phyloP scores from a whole-genome alignment of 164 flowering plant genomes.

The Litsea cubeba region DNA sequence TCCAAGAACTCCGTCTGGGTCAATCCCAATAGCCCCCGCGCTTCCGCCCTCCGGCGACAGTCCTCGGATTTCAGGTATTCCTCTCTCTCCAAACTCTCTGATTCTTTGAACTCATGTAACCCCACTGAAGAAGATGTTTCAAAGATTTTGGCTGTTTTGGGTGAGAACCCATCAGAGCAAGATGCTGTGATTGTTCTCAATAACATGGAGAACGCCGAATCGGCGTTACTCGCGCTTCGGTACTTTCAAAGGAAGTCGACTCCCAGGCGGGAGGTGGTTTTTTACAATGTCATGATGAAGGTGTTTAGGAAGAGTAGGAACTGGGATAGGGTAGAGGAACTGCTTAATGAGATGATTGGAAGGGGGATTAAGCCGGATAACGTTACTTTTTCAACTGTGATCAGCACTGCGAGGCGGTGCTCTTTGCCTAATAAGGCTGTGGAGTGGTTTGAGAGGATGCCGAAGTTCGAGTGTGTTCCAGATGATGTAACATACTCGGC shows the following conservation, averaged over 20 bases:
- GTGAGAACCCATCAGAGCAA: constrained; percentile 42
- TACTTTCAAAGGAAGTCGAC: constrained; percentile 38
- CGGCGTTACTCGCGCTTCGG: constrained; percentile 44
- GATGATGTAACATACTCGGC: constrained; percentile 69
- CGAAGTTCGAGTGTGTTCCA: constrained; percentile 50
- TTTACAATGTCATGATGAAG: constrained; percentile 78
- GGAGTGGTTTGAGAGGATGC: constrained; percentile 90
- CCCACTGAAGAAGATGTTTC: constrained; percentile 42
- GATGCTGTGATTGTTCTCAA: constrained; percentile 74
- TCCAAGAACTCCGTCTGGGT: constrained; percentile 63
- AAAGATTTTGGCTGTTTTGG: constrained; percentile 33
- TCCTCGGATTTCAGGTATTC: constrained; percentile 64
- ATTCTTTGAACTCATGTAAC: constrained; percentile 48
- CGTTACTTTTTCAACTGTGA: constrained; percentile 74
- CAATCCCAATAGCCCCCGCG: constrained; percentile 77
- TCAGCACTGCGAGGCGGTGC: constrained; percentile 70
- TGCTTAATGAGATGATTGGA: constrained; percentile 73
- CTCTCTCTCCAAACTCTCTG: constrained; percentile 42
- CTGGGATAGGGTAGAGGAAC: constrained; percentile 45
- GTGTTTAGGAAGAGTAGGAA: constrained; percentile 58
- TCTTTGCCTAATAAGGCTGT: constrained; percentile 65
- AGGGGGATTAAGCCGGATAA: constrained; percentile 74
- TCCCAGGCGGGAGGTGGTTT: constrained; percentile 35
- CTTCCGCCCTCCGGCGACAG: constrained; percentile 38
- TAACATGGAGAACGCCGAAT: constrained; percentile 53